Percentiles rank a stretch among this genome's conserved stretches.
Conservation (phyloP, 345 rosid genomes). For the Linum tenue region DNA sequence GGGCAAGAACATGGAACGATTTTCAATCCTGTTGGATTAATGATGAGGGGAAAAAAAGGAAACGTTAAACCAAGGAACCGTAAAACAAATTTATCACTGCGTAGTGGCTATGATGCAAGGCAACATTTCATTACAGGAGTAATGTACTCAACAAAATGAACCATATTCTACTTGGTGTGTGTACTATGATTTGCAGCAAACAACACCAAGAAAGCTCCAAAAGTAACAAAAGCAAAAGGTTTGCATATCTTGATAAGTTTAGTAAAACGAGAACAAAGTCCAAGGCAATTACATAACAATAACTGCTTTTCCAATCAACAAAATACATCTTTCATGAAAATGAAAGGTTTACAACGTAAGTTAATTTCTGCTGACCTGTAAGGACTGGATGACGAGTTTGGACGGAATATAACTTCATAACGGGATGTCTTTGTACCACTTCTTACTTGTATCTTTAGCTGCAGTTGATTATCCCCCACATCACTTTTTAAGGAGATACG, state of each 20-base stretch:
- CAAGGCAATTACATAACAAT: not conserved
- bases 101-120: not conserved
- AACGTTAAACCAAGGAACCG: not conserved
- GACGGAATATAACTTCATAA: constrained; percentile 85
- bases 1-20: constrained; percentile 78
- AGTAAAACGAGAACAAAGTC: no score
- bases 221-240: no score
- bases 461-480: constrained; percentile 42
- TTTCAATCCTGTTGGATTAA: constrained; percentile 66
- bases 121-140: not conserved
- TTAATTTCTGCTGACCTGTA: constrained; percentile 53
- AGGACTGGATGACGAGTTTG: constrained; percentile 67
- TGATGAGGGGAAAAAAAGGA: not conserved
- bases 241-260: no score
- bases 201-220: no score
- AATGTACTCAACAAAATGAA: no score
- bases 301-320: not conserved
- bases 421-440: constrained; percentile 85
- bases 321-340: not conserved
- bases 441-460: constrained; percentile 71
- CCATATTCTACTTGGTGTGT: no score
- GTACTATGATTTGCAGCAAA: no score
- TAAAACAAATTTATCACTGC: not conserved
- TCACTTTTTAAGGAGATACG: constrained; percentile 55
- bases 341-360: constrained; percentile 5